Conservation (phyloP, 305 asterid species). For the Fraxinus paxiana region DNA sequence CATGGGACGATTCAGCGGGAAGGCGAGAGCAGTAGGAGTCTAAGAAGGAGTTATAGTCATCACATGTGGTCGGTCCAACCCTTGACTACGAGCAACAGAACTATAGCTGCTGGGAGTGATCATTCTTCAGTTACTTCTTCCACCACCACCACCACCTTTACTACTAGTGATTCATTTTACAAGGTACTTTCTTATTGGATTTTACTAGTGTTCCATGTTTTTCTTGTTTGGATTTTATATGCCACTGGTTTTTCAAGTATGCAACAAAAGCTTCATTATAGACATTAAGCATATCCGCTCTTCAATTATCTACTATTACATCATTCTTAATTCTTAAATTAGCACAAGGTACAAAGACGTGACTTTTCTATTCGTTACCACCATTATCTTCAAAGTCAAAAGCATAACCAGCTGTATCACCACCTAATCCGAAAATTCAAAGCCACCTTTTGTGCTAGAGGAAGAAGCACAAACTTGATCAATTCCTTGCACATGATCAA, state of each 20-base stretch:
- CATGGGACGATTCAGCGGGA: constrained; percentile 45
- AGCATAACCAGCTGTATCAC: not conserved
- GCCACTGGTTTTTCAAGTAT: not conserved
- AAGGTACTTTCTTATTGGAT: constrained; percentile 52
- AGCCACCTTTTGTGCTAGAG: not conserved
- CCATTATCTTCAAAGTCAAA: not conserved
- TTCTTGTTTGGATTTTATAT: not conserved
- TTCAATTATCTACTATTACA: not conserved
- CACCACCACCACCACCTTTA: constrained; percentile 13
- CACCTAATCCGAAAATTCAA: not conserved
- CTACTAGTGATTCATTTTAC: constrained; percentile 47
- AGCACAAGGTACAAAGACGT: not conserved
- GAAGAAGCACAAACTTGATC: not conserved
- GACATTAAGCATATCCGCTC: not conserved
- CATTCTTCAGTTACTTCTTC: constrained; percentile 22
- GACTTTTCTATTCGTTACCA: not conserved
- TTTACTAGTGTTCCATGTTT: not conserved
- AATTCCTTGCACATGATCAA: not conserved
- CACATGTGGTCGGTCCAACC: constrained; percentile 47
- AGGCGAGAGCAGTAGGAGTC: constrained; percentile 32
- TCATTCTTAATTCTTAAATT: not conserved
- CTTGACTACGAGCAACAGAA: constrained; percentile 36
- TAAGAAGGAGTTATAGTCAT: constrained; percentile 24
- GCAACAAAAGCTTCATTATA: not conserved
- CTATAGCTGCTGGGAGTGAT: constrained; percentile 33